These are phyloP conservation scores for Gaeumannomyces sp. DNA, from an alignment of 2,329 filamentous ascomycete genomes.

Conservation along the genomic window DNA sequence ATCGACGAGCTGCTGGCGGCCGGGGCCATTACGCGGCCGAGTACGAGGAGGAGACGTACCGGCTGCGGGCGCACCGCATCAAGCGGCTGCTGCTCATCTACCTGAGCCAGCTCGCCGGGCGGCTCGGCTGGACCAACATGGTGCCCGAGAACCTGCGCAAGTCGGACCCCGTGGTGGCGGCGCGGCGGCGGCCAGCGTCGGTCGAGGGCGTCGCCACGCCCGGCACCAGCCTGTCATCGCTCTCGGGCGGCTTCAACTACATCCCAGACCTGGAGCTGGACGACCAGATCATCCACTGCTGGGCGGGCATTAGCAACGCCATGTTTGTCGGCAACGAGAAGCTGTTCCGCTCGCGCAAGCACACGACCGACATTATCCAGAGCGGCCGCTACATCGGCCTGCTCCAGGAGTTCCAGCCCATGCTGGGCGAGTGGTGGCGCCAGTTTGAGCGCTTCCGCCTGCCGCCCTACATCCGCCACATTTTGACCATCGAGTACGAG, in stretches of 20 bases:
- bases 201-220: slow-evolving; percentile 50
- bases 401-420: slow-evolving; percentile 73
- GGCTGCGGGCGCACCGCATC: slow-evolving; percentile 72
- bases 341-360: slow-evolving; percentile 79
- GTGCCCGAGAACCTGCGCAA: slow-evolving; percentile 63
- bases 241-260: slow-evolving; percentile 57
- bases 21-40: slow-evolving; percentile 53
- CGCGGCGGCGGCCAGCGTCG: slow-evolving; percentile 42
- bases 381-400: slow-evolving; percentile 76
- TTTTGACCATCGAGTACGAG: slow-evolving; percentile 90
- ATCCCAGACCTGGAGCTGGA: slow-evolving; percentile 61
- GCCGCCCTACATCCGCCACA: slow-evolving; percentile 61
- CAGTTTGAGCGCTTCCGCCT: slow-evolving; percentile 75
- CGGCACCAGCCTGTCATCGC: slow-evolving; percentile 45
- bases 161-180: slow-evolving; percentile 47
- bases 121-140: slow-evolving; percentile 91
- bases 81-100: slow-evolving; percentile 86
- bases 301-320: slow-evolving; percentile 86
- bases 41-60: slow-evolving; percentile 70
- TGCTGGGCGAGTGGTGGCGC: slow-evolving; percentile 70
- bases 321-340: slow-evolving; percentile 89
- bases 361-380: slow-evolving; percentile 84
- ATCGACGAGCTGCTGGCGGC: slow-evolving; percentile 65
- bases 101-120: slow-evolving; percentile 85
- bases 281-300: slow-evolving; percentile 74